Evolutionary conservation across 2,329 filamentous ascomycete species (phyloP), one percentile per base, ranked within the genome.

Genomic region (Aspergillus sp.): DNA sequence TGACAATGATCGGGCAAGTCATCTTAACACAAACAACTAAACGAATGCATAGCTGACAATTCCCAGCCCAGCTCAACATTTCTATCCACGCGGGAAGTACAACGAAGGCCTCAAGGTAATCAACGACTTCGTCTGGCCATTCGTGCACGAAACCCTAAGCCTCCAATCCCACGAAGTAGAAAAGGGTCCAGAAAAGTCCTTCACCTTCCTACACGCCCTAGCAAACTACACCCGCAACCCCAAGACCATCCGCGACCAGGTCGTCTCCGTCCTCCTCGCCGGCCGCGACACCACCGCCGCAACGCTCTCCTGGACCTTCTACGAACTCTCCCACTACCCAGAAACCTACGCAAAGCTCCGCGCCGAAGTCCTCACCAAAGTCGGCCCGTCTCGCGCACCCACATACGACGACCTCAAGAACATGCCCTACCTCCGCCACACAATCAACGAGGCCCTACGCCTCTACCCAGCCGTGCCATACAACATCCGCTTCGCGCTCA

Each of bases 41-140:
- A 22, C n/a, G n/a, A n/a, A 20, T 13, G 5, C n/a, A 12, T 15
- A 2, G 12, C 50, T 52, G 4, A 52, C 30, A 7, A 34, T 13
- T 11, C 9, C 12, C 15, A 56, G 54, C 30, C 46, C 46, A 19
- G 54, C 33, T 13, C 37, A 56, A 20, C 47, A 20, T 50, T 30
- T 56, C 11, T 56, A 56, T 44, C 39, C 46, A 19, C 54, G 46
- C 12, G 47, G 30, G 2, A 33, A 39, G 17, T 56, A 56, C 22
- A 39, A 56, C 17, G 17, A 47, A 30, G 54, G 48, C 4, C 20
- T 56, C 19, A 56, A 51, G 15, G 47, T 51, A 3, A 51, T 51
- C 40, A 57, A 56, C 9, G 54, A 49, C 46, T 56, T 51, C 20
- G 41, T 51, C 11, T 51, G 54, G 46, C 54, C 54, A 27, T 56